phyloP scores from a whole-genome alignment of 371 early-diverging fungal genomes.

The Apophysomyces elegans region DNA sequence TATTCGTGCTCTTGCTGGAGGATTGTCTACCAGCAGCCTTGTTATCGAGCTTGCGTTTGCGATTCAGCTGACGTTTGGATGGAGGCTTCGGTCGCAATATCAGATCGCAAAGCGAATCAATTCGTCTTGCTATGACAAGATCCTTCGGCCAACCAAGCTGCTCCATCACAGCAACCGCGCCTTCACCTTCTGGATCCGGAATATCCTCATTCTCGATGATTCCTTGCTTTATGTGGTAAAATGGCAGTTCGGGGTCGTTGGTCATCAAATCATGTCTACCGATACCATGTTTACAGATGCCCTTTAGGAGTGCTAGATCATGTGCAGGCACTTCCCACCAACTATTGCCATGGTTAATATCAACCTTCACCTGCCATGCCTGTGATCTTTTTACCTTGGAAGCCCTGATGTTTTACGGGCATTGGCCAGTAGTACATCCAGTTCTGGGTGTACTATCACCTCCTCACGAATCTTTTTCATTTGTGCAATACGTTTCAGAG shows the following conservation, averaged over 20 bases:
- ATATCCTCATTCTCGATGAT: constrained; percentile 29
- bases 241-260: constrained; percentile 67
- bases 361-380: neutral
- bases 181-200: constrained; percentile 28
- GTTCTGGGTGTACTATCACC: constrained; percentile 61
- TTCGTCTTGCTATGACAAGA: constrained; percentile 61
- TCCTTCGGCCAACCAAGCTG: constrained; percentile 68
- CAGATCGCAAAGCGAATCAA: constrained; percentile 63
- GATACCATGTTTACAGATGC: constrained; percentile 75
- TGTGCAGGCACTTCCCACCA: constrained; percentile 77
- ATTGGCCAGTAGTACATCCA: constrained; percentile 39
- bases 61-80: constrained; percentile 32
- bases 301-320: constrained; percentile 72
- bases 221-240: constrained; percentile 45
- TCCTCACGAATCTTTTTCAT: constrained; percentile 73
- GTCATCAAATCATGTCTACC: constrained; percentile 71
- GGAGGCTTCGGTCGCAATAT: constrained; percentile 60
- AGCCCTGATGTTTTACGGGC: constrained; percentile 55
- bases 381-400: constrained; percentile 37
- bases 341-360: constrained; percentile 33
- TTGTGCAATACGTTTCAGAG: constrained; percentile 74
- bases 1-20: constrained; percentile 10
- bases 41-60: constrained; percentile 34
- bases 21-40: constrained; percentile 2
- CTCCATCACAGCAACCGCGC: constrained; percentile 29